Evolutionary conservation across 495 filamentous ascomycete genomes (phyloP), one percentile per base, ranked within the genome.

Genomic region (Neurospora sp.): DNA sequence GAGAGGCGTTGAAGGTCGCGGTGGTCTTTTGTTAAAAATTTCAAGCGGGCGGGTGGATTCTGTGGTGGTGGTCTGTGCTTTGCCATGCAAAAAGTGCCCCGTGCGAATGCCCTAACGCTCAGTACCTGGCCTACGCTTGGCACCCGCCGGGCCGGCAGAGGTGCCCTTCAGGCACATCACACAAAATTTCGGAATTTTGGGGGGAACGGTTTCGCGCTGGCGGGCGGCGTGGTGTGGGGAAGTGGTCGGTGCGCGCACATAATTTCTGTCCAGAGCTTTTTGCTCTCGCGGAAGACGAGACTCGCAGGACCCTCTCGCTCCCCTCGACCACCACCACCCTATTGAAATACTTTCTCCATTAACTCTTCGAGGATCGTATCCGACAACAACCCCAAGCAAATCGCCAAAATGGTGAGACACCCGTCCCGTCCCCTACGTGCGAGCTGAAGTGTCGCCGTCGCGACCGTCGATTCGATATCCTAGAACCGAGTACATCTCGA

Each of bases 341-440:
- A 65, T 65, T 35, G 53, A 65, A 65, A 68, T 39, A 40, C 65
- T 68, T 71, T 59, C 39, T 74, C 72, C 75, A 68, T 74, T 69
- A 73, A 80, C 83, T 86, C 84, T 86, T 85, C 84, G 84, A 87
- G 84, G 84, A 87, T 86, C 84, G 84, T 80, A 80, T 35, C 80
- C 84, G 82, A 82, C 83, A 83, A 77, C 77, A 75, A 74, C 73
- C 77, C 77, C 80, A 74, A 78, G 71, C 76, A 76, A 75, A 76
- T 73, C 82, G 75, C 81, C 83, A 88, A 86, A 83, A 88, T 88
- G 86, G 86, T 88, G 80, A 75, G 85, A 78, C 75, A 73, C n/a
- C 68, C 69, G 61, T 22, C 69, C 70, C 47, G 20, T 39, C 70
- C 37, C 37, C 61, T 27, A 8, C 41, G n/a, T 37, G 53, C 14